Conservation (phyloP, 495 filamentous ascomycete species). For the Trichocladium antarcticum region DNA sequence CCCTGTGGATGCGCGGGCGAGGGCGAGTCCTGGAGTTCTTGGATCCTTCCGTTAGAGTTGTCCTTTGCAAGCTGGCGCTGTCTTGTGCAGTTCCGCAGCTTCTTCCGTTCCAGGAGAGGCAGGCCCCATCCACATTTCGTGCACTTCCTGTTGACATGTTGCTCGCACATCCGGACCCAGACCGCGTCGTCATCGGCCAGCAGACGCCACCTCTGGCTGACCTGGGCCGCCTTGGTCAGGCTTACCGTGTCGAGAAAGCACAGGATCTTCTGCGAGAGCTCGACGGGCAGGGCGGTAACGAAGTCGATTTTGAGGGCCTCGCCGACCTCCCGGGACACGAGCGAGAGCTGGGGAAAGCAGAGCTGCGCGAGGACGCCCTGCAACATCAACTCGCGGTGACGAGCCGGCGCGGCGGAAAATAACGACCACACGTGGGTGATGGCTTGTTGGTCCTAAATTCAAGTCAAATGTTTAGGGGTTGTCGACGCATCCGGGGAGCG, state of each 20-base stretch:
- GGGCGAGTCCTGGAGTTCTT: conserved; percentile 16
- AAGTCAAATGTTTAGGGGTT: not conserved
- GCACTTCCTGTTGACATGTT: conserved; percentile 90
- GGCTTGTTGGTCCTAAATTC: conserved; percentile 53
- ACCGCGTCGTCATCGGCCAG: conserved; percentile 94
- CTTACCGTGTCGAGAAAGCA: conserved; percentile 89
- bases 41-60: conserved; percentile 19
- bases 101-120: conserved; percentile 77
- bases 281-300: conserved; percentile 71
- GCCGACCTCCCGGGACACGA: conserved; percentile 71
- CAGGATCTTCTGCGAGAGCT: conserved; percentile 87
- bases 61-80: conserved; percentile 50
- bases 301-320: conserved; percentile 96
- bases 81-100: conserved; percentile 74
- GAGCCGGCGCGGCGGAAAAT: conserved; percentile 88
- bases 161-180: conserved; percentile 98
- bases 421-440: conserved; percentile 95
- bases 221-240: conserved; percentile 94
- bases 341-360: conserved; percentile 93
- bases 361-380: conserved; percentile 91
- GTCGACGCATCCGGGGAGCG: not conserved
- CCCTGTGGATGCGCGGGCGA: conserved; percentile 3
- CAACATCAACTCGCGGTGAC: conserved; percentile 89
- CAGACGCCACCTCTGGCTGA: conserved; percentile 75
- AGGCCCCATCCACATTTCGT: conserved; percentile 95